These are phyloP conservation scores for Dinochytrium kinnereticum DNA, from an alignment of 371 early-diverging fungal genomes.

Conservation along the genomic window DNA sequence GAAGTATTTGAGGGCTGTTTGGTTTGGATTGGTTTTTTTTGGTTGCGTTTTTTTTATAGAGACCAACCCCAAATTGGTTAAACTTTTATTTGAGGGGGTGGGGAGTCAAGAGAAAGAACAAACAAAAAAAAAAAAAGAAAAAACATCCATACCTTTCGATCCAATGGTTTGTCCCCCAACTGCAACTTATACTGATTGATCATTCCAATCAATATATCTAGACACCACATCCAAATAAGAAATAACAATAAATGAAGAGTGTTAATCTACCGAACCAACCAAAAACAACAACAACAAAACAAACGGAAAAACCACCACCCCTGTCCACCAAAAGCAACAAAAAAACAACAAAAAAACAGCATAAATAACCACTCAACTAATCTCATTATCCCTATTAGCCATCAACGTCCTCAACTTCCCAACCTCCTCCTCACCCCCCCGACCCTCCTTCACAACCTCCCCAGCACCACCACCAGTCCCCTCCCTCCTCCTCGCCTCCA, in stretches of 20 bases:
- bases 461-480: neutral
- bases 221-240: neutral
- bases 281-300: neutral
- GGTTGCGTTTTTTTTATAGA: no score
- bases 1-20: no score
- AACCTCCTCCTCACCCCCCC: conserved; percentile 26
- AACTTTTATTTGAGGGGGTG: no score
- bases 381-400: conserved; percentile 62
- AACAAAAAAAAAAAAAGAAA: conserved; percentile 1
- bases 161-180: conserved; percentile 7
- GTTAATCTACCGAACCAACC: neutral
- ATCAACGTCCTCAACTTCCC: conserved; percentile 46
- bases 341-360: neutral
- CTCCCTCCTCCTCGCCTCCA: conserved; percentile 7
- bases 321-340: neutral
- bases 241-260: neutral
- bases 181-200: conserved; percentile 53
- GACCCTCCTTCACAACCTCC: neutral
- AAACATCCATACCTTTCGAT: conserved; percentile 11
- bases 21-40: no score
- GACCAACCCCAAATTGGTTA: no score
- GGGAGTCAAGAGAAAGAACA: conserved; percentile 9
- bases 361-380: conserved; percentile 41
- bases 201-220: conserved; percentile 56
- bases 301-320: neutral